Evolutionary conservation across 1,139 yeast genomes (phyloP).

Genomic region (Suhomyces bolitotheri): DNA sequence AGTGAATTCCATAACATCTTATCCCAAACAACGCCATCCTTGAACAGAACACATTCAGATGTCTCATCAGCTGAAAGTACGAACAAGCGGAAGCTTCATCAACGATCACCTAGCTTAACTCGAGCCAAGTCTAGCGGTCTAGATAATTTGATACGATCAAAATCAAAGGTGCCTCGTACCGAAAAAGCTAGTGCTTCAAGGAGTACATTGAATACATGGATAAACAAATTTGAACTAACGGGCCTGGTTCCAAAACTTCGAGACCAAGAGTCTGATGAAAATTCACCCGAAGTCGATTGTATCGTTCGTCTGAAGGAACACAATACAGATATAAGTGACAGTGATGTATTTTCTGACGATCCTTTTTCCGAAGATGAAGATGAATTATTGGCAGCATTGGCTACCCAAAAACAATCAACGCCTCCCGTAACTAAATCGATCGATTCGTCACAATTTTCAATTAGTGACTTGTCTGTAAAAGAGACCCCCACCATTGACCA

Average conservation of each 20-base stretch:
- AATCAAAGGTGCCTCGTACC: constrained; percentile 5
- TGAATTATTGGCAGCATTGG: constrained; percentile 17
- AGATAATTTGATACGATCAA: constrained; percentile 14
- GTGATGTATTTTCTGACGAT: constrained; percentile 21
- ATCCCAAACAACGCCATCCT: constrained; percentile 25
- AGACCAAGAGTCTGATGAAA: background rate
- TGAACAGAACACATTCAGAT: constrained; percentile 32
- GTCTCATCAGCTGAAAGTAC: constrained; percentile 19
- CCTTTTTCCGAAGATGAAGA: constrained; percentile 41
- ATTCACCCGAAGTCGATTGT: no score
- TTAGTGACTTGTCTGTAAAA: constrained; percentile 1
- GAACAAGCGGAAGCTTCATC: constrained; percentile 8
- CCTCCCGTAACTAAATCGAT: no score
- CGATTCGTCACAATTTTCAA: background rate
- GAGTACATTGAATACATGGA: constrained; percentile 31
- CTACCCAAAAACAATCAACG: constrained; percentile 7
- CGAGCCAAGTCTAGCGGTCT: constrained; percentile 36
- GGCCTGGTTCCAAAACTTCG: constrained; percentile 4
- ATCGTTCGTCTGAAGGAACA: no score
- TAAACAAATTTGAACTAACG: constrained; percentile 31
- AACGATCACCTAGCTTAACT: constrained; percentile 23
- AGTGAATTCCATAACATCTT: constrained; percentile 28
- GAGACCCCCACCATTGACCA: background rate
- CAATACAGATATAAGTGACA: background rate
- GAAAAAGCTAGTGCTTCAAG: constrained; percentile 8